Base-by-base conservation (phyloP, 257 asterid species). In the Gardenia jasminoides region DNA sequence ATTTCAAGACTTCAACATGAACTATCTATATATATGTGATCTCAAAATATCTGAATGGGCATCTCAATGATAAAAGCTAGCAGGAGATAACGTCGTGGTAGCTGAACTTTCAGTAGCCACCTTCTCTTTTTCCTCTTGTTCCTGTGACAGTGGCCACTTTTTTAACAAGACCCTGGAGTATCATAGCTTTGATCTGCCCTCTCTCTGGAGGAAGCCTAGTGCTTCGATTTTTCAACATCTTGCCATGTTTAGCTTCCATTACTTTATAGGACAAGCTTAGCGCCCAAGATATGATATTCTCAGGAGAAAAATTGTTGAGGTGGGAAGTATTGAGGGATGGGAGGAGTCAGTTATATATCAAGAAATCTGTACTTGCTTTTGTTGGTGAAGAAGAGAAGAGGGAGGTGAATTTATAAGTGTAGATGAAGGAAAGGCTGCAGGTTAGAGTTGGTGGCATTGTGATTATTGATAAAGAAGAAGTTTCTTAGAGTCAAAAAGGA, bases 121-220 rank as follows among this genome's bases (percentile, higher is more conserved):
- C 58, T 59, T 41, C 33, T 75, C 24, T 26, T 0, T 75, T 75
- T 61, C 36, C 20, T 19, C 28, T 26, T 7, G 24, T 11, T 52
- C 41, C 65, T 15, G 67, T 74, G 39, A 62, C 11, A n/a, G 13
- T 75, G 56, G 12, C 1, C 5, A 78, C 36, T n/a, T 28, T 58
- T 74, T 77, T 79, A 61, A 76, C 74, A 1, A 56, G 22, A 2
- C 28, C 81, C 12, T 39, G 16, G 75, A 70, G 2, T 11, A 88
- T 85, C 52, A 22, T 77, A 36, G 52, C 70, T 58, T 68, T 88
- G 82, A 88, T 76, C 74, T 74, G 78, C 10, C 89, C 89, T 74
- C 91, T 82, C 64, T 36, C 76, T 54, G 80, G 87, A 11, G 89
- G 90, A 6, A 69, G 70, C 17, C 36, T 47, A 1, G 3, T 33